Base-by-base conservation (phyloP, 176 grass and related monocot genomes). In the Ananas comosus region DNA sequence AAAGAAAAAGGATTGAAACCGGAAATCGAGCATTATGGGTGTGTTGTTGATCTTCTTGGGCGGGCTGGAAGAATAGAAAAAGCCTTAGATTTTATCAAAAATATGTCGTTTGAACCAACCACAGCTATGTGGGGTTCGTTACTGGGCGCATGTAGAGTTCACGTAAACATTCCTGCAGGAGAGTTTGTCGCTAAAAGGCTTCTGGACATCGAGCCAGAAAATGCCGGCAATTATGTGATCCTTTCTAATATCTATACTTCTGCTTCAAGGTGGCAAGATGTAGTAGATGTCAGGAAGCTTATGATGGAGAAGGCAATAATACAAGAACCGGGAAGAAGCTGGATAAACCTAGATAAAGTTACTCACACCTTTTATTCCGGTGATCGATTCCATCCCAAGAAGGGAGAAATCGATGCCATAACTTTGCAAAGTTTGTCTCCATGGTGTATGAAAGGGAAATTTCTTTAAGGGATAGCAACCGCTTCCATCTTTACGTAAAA, bases 201-300 rank as follows among this genome's bases (percentile, higher is more conserved):
- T 85, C 76, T 88, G 19, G 82, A 80, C 16, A 82, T 91, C 47
- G 85, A 91, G 64, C 82, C 82, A n/a, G 82, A 68, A 65, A 88
- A 91, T 85, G 79, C 89, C 72, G 82, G 89, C n/a, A 91, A 88
- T 65, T 88, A 85, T 88, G 85, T 91, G 63, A 91, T 85, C 57
- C 85, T 91, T 72, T 91, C 89, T 64, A 91, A 91, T 74, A 91
- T 91, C 65, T 91, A 91, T 80, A 85, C 89, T 83, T 75, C 79
- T 78, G 58, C 76, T 59, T 75, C 79, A 63, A 91, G 86, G 82
- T 88, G 89, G 89, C 71, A 82, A 78, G 79, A 87, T 85, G 89
- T 82, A 47, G 76, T 76, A 69, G 82, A 66, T 75, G 79, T 91
- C 65, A 82, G 85, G 53, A 84, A 85, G 53, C 61, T 82, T 69